Base-by-base conservation (phyloP, 2,329 filamentous ascomycete genomes). In the Ophiostoma triangulosporum region DNA sequence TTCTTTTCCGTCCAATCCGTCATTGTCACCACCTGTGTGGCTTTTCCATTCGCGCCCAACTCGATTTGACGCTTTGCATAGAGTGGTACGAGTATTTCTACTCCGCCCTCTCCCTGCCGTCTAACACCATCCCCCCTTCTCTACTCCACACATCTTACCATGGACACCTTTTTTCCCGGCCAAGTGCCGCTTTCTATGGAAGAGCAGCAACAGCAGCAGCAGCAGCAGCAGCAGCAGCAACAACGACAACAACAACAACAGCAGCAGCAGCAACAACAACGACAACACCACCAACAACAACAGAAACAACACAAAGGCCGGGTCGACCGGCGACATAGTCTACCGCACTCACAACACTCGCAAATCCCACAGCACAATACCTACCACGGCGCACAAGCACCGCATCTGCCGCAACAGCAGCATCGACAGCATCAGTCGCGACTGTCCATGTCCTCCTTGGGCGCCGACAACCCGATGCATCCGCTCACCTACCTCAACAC, bases 121-220 rank as follows among this genome's bases (percentile, higher is more conserved):
- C 24, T 29, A 22, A 9, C 14, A 15, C 24, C 40, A 6, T 43
- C 20, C 20, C 22, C 38, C 38, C 11, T 20, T 20, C 8, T 15
- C 38, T 7, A 20, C 40, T 7, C 22, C 12, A 1, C 15, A 29
- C 2, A 29, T 11, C 27, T 31, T 17, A 35, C 24, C 26, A 58
- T 58, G 57, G 50, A 53, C 35, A 26, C 31, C 17, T 56, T 48
- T 40, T 57, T 51, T n/a, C 32, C 45, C 31, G 35, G 20, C 22
- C 55, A 55, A 36, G 35, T 52, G 29, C 38, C 38, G n/a, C 50
- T 51, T 22, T 48, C 33, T 17, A 55, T 51, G 20, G 55, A 51
- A 11, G 38, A 26, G 3, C 32, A 55, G 17, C 51, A 54, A 29
- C 54, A 52, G 9, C 54, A 48, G 24, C 52, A 49, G 29, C 52